phyloP scores from a whole-genome alignment of 257 asterid genomes.

The Linderniella brevidens region DNA sequence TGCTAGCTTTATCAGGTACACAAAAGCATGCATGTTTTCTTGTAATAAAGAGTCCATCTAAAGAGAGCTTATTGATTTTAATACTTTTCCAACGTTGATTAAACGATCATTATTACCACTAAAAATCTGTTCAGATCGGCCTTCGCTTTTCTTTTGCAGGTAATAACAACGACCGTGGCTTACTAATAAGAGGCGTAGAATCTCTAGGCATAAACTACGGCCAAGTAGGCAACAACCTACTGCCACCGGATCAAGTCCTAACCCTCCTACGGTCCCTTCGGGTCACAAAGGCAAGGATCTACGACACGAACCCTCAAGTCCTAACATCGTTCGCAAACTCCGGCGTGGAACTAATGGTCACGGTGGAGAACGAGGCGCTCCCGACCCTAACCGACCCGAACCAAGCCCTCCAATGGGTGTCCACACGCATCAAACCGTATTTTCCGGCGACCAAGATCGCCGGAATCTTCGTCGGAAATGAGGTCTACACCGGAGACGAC shows the following conservation, averaged over 20 bases:
- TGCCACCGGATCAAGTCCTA: constrained; percentile 47
- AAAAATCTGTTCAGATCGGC: too few relatives aligned
- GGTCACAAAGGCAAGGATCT: constrained; percentile 55
- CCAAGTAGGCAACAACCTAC: constrained; percentile 66
- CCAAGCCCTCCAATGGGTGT: constrained; percentile 64
- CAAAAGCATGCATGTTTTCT: too few relatives aligned
- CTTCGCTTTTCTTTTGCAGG: background rate
- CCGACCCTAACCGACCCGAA: constrained; percentile 31
- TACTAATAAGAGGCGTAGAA: background rate
- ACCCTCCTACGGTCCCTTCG: constrained; percentile 39
- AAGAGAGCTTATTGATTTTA: too few relatives aligned
- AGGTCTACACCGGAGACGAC: constrained; percentile 33
- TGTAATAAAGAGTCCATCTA: too few relatives aligned
- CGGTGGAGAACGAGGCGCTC: constrained; percentile 47
- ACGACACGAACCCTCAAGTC: constrained; percentile 65
- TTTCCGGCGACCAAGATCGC: constrained; percentile 59
- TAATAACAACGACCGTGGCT: background rate
- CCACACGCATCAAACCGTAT: constrained; percentile 35
- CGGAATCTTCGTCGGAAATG: constrained; percentile 86
- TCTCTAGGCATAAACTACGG: constrained; percentile 23
- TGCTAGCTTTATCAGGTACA: too few relatives aligned
- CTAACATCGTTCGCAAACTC: constrained; percentile 63
- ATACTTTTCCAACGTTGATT: too few relatives aligned
- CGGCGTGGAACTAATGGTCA: constrained; percentile 43
- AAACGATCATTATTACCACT: too few relatives aligned